phyloP scores from a whole-genome alignment of 768 basidiomycete genomes.

The Lentinula lateritia region DNA sequence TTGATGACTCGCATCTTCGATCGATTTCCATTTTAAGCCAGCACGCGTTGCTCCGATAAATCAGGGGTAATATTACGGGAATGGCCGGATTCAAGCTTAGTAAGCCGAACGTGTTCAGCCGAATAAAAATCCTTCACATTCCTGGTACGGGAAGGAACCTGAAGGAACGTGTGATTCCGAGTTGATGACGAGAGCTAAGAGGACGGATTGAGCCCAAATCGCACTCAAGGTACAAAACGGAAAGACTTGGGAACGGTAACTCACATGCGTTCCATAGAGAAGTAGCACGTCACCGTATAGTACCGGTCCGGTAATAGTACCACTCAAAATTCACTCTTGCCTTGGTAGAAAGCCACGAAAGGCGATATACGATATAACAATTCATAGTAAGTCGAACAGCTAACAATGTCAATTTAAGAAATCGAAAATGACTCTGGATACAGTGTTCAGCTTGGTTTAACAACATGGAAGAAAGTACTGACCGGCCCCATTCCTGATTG shows the following conservation, averaged over 20 bases:
- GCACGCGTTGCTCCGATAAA: not conserved
- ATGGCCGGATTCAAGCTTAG: not conserved
- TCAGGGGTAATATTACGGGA: not conserved
- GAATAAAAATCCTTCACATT: not conserved
- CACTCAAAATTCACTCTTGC: no score
- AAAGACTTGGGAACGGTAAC: not conserved
- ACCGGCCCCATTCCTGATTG: slow-evolving; percentile 77
- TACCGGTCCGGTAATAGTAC: no score
- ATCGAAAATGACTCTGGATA: slow-evolving; percentile 42
- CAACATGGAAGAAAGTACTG: slow-evolving; percentile 23
- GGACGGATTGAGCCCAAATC: not conserved
- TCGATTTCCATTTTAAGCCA: not conserved
- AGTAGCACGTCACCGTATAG: not conserved
- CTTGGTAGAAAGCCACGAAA: no score
- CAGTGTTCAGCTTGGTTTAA: slow-evolving; percentile 7
- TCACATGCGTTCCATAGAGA: not conserved
- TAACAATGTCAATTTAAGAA: slow-evolving; percentile 29
- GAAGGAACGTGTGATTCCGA: slow-evolving; percentile 1
- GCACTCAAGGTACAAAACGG: not conserved
- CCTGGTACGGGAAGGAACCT: not conserved
- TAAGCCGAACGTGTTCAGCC: not conserved
- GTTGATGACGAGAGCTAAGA: no score
- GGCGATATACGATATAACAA: not conserved
- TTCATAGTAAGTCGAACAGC: not conserved
- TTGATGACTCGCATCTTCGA: not conserved